phyloP scores from a whole-genome alignment of 305 asterid genomes.

The Solanum hybrid region DNA sequence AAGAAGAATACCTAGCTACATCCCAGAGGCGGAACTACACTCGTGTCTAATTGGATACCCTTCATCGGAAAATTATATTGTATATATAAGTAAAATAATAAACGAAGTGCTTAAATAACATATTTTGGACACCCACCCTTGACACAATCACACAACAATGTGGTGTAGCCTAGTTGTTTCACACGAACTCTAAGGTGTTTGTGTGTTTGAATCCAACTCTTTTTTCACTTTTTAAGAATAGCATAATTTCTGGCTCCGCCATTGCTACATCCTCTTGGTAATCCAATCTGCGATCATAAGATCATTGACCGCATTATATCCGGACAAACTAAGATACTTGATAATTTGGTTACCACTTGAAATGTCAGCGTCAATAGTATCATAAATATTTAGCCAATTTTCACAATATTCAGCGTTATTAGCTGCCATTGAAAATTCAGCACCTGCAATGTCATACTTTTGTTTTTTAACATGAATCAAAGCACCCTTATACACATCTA shows the following conservation, averaged over 20 bases:
- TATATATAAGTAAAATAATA: no score
- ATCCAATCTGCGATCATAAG: not conserved
- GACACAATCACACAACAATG: not conserved
- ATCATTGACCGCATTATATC: not conserved
- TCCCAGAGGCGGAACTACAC: not conserved
- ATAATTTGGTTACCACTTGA: not conserved
- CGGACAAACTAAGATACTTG: not conserved
- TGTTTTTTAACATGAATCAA: constrained; percentile 2
- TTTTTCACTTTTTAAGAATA: not conserved
- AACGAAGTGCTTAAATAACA: no score
- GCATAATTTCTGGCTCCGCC: not conserved
- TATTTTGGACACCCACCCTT: not conserved
- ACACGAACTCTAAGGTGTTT: no score
- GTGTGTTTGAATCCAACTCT: not conserved
- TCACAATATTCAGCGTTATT: not conserved
- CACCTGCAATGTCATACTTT: not conserved
- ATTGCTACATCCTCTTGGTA: not conserved
- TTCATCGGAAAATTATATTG: not conserved
- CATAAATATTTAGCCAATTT: not conserved
- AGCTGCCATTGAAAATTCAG: not conserved
- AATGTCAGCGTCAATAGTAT: not conserved
- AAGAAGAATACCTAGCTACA: not conserved
- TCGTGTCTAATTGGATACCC: no score
- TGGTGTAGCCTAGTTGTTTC: not conserved
- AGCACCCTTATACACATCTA: not conserved